Evolutionary conservation across 441 rosid species (phyloP), one percentile per base, ranked within the genome.

Genomic region (Manihot esculenta): DNA sequence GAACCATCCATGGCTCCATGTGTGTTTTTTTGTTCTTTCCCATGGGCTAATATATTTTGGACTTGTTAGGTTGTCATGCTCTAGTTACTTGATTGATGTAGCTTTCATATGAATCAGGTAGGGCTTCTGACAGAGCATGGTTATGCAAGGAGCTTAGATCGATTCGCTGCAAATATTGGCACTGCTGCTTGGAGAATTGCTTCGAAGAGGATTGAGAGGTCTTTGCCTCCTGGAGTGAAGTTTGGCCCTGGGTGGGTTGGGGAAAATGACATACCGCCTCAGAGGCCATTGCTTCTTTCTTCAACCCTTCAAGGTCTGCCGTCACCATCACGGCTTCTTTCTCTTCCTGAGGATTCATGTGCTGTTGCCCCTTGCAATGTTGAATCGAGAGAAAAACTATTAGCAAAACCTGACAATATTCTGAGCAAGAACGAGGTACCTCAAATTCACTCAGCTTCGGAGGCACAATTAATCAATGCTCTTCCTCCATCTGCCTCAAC

Each of bases 231-330:
- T 12, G 96, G 87, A 51, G 70, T 78, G 11, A 72, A 78, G 69
- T 89, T 80, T 78, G 97, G 97, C 35, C 98, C 83, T 14, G 93
- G 93, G 61, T 91, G 95, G 95, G 88, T 92, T 42, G 93, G 88
- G 64, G 93, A 89, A 75, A 84, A 89, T 55, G 89, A 86, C 63
- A 61, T 81, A 68, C 77, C 80, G 51, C 75, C 76, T 18, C 83
- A 53, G 69, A 78, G 70, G 61, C 62, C 74, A 6, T 64, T 69
- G 66, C 35, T 63, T 27, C 62, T 53, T 66, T 57, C 76, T 53
- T 63, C 80, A 21, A 8, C 54, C 48, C 59, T 71, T 67, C 61
- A 74, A 69, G 79, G 66, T 62, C 78, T 63, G 12, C 54, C 60
- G n/a, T 73, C 71, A 50, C 20, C 70, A 24, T 72, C 58, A 12